phyloP scores from a whole-genome alignment of 2,329 filamentous ascomycete species.

The Cladophialophora carrionii region DNA sequence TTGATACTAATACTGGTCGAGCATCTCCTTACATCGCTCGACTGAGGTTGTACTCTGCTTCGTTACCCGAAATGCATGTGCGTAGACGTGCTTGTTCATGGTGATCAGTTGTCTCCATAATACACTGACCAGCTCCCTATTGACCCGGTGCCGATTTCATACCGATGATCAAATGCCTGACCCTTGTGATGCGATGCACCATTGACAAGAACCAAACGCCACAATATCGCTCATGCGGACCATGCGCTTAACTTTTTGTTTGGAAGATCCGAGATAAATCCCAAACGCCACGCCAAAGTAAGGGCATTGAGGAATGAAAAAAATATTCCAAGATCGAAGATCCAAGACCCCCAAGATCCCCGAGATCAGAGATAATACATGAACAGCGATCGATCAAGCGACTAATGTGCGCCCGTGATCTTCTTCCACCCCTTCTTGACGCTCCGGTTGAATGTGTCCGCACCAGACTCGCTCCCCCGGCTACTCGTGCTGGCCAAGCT shows the following conservation, averaged over 20 bases:
- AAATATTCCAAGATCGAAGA: not conserved
- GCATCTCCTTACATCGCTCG: not conserved
- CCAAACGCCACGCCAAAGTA: constrained; percentile 27
- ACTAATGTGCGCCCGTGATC: constrained; percentile 27
- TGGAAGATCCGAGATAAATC: not conserved
- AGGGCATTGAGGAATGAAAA: constrained; percentile 1
- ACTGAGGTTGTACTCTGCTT: not conserved
- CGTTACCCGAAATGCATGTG: not conserved
- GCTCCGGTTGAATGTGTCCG: constrained; percentile 36
- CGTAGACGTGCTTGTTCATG: not conserved
- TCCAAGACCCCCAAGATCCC: not conserved
- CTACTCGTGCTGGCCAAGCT: constrained; percentile 13
- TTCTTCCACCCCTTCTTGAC: constrained; percentile 38
- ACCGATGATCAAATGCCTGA: not conserved
- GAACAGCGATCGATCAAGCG: not conserved
- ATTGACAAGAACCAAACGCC: not conserved
- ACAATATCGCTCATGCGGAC: not conserved
- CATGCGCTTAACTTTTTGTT: not conserved
- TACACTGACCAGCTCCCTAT: constrained; percentile 1
- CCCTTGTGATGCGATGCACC: not conserved
- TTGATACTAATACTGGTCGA: not conserved
- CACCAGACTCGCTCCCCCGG: constrained; percentile 34
- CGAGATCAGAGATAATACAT: constrained; percentile 3
- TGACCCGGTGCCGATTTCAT: not conserved
- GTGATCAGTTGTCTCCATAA: constrained; percentile 8